Conservation (phyloP, 352 stramenopile genomes). For the Globisporangium echinulatum region DNA sequence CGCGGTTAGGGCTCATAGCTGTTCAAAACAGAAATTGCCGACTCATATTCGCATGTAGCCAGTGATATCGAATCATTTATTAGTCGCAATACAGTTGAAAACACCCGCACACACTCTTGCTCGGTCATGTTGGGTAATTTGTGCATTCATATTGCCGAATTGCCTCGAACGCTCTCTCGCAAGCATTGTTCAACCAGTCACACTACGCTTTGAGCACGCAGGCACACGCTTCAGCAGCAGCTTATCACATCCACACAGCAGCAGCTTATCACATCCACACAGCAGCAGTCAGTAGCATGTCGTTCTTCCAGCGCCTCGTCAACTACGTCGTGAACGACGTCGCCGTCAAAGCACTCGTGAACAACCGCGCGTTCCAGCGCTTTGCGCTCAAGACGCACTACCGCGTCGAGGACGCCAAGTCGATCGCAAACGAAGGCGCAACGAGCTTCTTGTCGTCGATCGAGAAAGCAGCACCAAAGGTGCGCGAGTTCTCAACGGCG, state of each 20-base stretch:
- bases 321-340: slow-evolving; percentile 83
- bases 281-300: slow-evolving; percentile 26
- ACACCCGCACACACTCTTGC: background rate
- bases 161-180: background rate
- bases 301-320: slow-evolving; percentile 78
- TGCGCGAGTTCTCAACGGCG: slow-evolving; percentile 66
- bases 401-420: slow-evolving; percentile 78
- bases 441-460: slow-evolving; percentile 41
- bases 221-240: background rate
- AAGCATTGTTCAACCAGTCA: background rate
- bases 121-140: background rate
- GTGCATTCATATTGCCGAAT: background rate
- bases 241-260: background rate
- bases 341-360: slow-evolving; percentile 74
- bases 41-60: too few species aligned
- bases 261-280: background rate
- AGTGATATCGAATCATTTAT: background rate
- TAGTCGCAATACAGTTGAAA: background rate
- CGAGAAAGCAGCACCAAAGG: slow-evolving; percentile 57
- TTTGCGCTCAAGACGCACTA: slow-evolving; percentile 85
- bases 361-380: slow-evolving; percentile 77
- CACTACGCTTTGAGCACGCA: background rate
- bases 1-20: background rate
- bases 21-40: background rate
- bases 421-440: slow-evolving; percentile 42